Base-by-base conservation (phyloP, 192 early-diverging fungal species). In the Rhizophagus sp. region DNA sequence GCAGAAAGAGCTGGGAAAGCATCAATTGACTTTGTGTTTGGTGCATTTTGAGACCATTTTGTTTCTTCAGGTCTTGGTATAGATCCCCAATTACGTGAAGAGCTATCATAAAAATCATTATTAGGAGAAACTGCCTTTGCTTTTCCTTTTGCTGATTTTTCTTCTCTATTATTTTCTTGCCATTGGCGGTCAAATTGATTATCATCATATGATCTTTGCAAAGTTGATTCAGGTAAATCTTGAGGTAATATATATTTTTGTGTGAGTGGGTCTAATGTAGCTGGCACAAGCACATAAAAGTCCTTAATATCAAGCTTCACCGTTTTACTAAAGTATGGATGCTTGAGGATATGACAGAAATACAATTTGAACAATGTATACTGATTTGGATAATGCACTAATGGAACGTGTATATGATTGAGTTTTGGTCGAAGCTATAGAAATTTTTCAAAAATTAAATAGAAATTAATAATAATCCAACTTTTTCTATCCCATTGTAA, bases 321-420 rank as follows among this genome's bases (percentile, higher is more conserved):
- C 0, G 24, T 44, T 1, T 61, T 25, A 9, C 33, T 79, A 62
- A 79, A 79, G 17, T 70, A 79, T 62, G 15, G 10, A 44, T 79
- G 78, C 2, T 24, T 36, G 27, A 33, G n/a, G 3, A 79, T 9
- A 3, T 33, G 47, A 30, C 44, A 4, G 5, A 79, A 79, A 57
- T 49, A n/a, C 12, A 81, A 24, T 41, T 68, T 81, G 64, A 77
- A 81, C 7, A 15, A 1, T 17, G 68, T 17, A 27, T 25, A 41
- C 17, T 68, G 67, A 30, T 70, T 61, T 25, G 80, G 80, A 61
- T 81, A 81, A 62, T 81, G 74, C 15, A 81, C 76, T 2, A 81
- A 41, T n/a, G 75, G 80, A 15, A 81, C 22, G 34, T 9, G 36
- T 50, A 69, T 30, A 5, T 4, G 44, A 30, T 30, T 30, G 30